Percentiles rank a stretch among this genome's conserved stretches.
Evolutionary conservation across 192 early-diverging fungal genomes (phyloP).

Genomic region (Coemansia sp.): DNA sequence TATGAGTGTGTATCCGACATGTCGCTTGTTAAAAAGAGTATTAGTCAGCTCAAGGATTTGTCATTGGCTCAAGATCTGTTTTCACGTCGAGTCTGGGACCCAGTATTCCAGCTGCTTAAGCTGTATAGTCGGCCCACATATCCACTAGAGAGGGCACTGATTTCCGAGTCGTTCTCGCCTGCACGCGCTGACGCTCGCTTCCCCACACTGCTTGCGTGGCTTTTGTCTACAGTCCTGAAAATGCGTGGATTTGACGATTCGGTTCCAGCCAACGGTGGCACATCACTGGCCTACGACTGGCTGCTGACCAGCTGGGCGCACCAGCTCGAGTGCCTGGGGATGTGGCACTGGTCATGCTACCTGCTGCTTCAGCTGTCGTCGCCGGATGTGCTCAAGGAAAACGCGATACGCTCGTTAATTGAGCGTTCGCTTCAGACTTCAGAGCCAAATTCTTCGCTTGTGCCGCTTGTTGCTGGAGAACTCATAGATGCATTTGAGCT

Average conservation of each 20-base stretch:
- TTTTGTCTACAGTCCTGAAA: slow-evolving; percentile 47
- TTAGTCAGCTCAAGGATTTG: no score
- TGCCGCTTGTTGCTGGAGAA: slow-evolving; percentile 8
- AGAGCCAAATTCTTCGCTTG: slow-evolving; percentile 9
- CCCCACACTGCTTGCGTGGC: slow-evolving; percentile 62
- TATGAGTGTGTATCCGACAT: not conserved
- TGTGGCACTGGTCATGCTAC: slow-evolving; percentile 86
- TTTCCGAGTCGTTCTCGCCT: slow-evolving; percentile 57
- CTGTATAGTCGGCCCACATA: slow-evolving; percentile 53
- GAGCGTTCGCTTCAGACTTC: slow-evolving; percentile 30
- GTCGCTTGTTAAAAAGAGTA: not conserved
- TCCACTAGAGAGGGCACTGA: slow-evolving; percentile 60
- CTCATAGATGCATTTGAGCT: slow-evolving; percentile 1
- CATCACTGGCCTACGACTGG: slow-evolving; percentile 40
- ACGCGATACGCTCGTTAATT: slow-evolving; percentile 44
- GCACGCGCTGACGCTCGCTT: slow-evolving; percentile 66
- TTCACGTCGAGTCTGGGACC: slow-evolving; percentile 50
- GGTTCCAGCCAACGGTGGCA: not conserved
- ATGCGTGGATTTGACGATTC: slow-evolving; percentile 53
- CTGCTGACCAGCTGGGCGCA: slow-evolving; percentile 61
- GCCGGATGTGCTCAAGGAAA: slow-evolving; percentile 29
- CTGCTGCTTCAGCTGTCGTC: slow-evolving; percentile 66
- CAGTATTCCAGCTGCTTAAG: slow-evolving; percentile 74
- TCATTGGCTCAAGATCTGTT: slow-evolving; percentile 20
- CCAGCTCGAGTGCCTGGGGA: slow-evolving; percentile 70